Conservation (phyloP, 257 asterid species). For the Pogostemon cablin region DNA sequence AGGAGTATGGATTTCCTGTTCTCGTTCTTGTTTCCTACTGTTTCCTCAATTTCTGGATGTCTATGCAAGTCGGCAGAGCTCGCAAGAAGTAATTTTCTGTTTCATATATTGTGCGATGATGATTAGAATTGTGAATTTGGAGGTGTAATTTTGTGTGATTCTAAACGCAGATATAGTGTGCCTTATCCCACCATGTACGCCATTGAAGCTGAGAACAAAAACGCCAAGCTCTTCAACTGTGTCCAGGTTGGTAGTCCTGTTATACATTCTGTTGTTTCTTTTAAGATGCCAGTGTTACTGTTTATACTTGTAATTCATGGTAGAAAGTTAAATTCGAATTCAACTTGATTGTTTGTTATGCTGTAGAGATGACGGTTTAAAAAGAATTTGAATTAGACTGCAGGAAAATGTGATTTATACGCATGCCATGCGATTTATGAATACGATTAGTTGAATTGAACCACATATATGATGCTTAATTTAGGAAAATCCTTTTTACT, state of each 20-base stretch:
- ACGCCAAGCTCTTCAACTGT: constrained; percentile 86
- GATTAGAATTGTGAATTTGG: not conserved
- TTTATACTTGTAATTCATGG: not conserved
- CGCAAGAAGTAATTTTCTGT: constrained; percentile 57
- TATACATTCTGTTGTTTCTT: not conserved
- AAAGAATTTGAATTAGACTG: not conserved
- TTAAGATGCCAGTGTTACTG: not conserved
- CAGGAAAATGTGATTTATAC: no score
- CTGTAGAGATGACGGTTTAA: not conserved
- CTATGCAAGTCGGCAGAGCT: constrained; percentile 67
- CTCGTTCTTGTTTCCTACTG: constrained; percentile 59
- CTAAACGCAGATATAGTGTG: constrained; percentile 67
- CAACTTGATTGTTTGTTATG: not conserved
- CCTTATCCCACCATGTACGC: constrained; percentile 80
- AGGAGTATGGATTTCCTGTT: constrained; percentile 74
- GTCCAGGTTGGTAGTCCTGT: constrained; percentile 58
- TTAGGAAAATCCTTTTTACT: not conserved
- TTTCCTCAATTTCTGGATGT: constrained; percentile 86
- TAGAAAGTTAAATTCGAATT: not conserved
- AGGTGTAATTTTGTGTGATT: constrained; percentile 1
- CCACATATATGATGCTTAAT: not conserved
- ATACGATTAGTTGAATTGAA: no score
- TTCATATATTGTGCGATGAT: not conserved
- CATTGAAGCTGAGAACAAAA: constrained; percentile 76
- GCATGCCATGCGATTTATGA: no score